phyloP scores from a whole-genome alignment of 768 basidiomycete species.

The Agrocybe pediades region DNA sequence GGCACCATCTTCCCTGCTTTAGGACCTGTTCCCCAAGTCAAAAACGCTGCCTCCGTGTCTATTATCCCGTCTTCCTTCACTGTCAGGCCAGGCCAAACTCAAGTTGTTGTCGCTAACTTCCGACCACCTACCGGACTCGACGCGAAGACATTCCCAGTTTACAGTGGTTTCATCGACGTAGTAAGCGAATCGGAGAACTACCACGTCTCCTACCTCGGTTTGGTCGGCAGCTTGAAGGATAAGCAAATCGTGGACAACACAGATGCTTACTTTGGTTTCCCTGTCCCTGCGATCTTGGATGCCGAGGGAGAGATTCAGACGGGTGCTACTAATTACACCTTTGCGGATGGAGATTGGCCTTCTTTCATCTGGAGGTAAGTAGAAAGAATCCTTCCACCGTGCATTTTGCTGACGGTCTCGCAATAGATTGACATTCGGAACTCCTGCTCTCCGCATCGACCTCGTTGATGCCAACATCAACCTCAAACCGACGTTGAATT shows the following conservation, averaged over 20 bases:
- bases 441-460: constrained; percentile 46
- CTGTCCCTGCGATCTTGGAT: constrained; percentile 44
- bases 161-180: constrained; percentile 59
- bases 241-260: constrained; percentile 56
- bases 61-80: constrained; percentile 47
- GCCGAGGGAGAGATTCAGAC: constrained; percentile 40
- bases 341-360: constrained; percentile 42
- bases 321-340: constrained; percentile 46
- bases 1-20: constrained; percentile 40
- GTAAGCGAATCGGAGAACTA: constrained; percentile 30
- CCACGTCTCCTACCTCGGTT: constrained; percentile 50
- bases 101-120: constrained; percentile 45
- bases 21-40: constrained; percentile 54
- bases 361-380: constrained; percentile 38
- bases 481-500: constrained; percentile 39
- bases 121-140: constrained; percentile 45
- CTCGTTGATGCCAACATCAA: constrained; percentile 45
- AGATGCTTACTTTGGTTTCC: constrained; percentile 43
- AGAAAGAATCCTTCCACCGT: neutral
- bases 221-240: constrained; percentile 42
- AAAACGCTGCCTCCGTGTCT: constrained; percentile 43
- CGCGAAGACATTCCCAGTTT: constrained; percentile 55
- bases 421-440: constrained; percentile 40
- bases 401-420: neutral
- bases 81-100: constrained; percentile 44